Evolutionary conservation across 1,284 basidiomycete genomes (phyloP), one percentile per base, ranked within the genome.

Genomic region (Tilletia horrida): DNA sequence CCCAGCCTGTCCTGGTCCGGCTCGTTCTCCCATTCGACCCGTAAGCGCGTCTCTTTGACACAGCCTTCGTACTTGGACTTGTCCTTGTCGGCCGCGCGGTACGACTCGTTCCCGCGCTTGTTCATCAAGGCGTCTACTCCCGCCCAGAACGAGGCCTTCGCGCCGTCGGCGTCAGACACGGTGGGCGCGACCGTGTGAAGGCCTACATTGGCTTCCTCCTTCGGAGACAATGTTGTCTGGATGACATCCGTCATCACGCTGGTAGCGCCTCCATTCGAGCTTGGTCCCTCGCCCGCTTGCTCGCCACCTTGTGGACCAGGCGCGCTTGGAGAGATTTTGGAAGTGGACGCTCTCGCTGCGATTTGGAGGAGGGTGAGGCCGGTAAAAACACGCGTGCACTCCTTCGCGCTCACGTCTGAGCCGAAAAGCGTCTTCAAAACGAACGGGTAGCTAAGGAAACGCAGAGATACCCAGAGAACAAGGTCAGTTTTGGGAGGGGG

Each of bases 401-500:
- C 55, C 18, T 31, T 40, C 9, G 25, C 55, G 16, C n/a, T 59
- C 27, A 59, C 55, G 7, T 59, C 55, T 18, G 55, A 59, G 55
- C 55, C 55, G 31, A 59, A 59, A 16, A 59, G 55, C 4, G 31
- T 31, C 55, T 59, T 59, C 6, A 59, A 16, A 13, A 59, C 55
- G 31, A 59, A 59, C 6, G 55, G 55, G 55, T 29, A 59, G 27
- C 55, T 59, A 27, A 3, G 31, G 31, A 55, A 25, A 48, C 45
- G 50, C 3, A 6, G 50, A 21, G 23, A 14, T 6, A 2, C 9
- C 7, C 13, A 25, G 50, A 3, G 50, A 27, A 27, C 50, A n/a
- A n/a, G n/a, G n/a, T n/a, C n/a, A 6, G 45, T 23, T 48, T 52
- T 27, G 50, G 7, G 55, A 6, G n/a, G n/a, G n/a, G n/a, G n/a